These are phyloP conservation scores for Aphanocladium album DNA, from an alignment of 2,329 filamentous ascomycete genomes.

Conservation along the genomic window DNA sequence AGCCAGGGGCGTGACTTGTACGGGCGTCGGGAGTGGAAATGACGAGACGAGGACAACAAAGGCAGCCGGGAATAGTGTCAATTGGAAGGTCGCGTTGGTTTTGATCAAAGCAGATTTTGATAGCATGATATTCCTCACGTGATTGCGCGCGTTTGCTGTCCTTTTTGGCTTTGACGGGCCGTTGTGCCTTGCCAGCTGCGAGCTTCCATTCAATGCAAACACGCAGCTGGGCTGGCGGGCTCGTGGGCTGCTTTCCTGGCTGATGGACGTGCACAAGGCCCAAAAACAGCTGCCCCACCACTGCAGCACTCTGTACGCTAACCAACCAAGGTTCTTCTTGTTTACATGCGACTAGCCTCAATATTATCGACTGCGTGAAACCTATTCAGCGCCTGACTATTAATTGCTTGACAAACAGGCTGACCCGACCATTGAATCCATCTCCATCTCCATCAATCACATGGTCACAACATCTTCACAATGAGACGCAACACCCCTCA, in stretches of 20 bases:
- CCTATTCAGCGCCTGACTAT: not conserved
- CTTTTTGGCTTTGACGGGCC: too few relatives aligned
- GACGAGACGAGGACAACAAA: not conserved
- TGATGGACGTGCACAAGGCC: not conserved
- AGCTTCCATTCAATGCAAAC: too few relatives aligned
- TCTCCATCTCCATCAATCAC: not conserved
- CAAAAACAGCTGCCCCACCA: conserved; percentile 2
- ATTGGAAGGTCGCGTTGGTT: too few relatives aligned
- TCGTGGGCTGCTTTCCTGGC: too few relatives aligned
- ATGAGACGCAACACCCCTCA: conserved; percentile 32
- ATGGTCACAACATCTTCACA: conserved; percentile 12
- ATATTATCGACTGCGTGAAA: not conserved
- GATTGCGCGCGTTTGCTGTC: not conserved
- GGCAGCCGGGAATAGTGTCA: not conserved
- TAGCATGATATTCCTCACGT: not conserved
- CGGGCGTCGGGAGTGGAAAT: not conserved
- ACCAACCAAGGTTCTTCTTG: not conserved
- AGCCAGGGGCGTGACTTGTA: conserved; percentile 4
- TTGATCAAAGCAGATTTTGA: not conserved
- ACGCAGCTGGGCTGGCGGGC: too few relatives aligned
- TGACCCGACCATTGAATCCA: conserved; percentile 11
- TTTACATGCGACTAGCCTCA: not conserved
- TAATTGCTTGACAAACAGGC: conserved; percentile 12
- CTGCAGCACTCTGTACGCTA: not conserved
- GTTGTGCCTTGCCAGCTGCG: not conserved